These are phyloP conservation scores for Solanum virginianum DNA, from an alignment of 257 asterid species.

Conservation along the genomic window DNA sequence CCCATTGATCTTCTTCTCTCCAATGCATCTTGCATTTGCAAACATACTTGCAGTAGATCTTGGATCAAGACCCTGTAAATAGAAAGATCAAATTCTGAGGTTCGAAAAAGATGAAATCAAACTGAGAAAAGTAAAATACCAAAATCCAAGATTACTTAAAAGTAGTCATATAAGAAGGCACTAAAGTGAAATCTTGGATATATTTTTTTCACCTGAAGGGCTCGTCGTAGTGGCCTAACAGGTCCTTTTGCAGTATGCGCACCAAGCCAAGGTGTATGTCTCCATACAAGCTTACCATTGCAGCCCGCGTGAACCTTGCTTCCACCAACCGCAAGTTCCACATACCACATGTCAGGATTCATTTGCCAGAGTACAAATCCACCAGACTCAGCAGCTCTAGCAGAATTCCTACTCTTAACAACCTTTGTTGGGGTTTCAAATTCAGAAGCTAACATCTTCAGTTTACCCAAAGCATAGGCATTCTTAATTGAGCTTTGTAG, in stretches of 20 bases:
- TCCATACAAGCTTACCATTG: conserved; percentile 89
- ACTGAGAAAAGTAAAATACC: not conserved
- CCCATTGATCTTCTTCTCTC: conserved; percentile 81
- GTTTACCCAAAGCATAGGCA: conserved; percentile 83
- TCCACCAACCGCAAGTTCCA: conserved; percentile 88
- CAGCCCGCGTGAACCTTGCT: conserved; percentile 96
- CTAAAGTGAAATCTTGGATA: not conserved
- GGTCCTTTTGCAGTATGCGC: conserved; percentile 93
- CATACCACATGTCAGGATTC: conserved; percentile 91
- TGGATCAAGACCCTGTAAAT: conserved; percentile 84
- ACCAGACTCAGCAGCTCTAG: conserved; percentile 76
- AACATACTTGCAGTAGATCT: conserved; percentile 80
- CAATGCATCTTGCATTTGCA: conserved; percentile 72
- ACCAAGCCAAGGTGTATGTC: conserved; percentile 98
- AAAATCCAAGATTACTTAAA: not conserved
- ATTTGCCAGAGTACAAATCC: conserved; percentile 93
- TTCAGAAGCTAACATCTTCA: conserved; percentile 85
- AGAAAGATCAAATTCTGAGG: not conserved
- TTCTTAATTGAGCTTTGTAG: conserved; percentile 55
- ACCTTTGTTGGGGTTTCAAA: conserved; percentile 81
- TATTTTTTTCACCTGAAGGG: conserved; percentile 57
- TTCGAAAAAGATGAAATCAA: not conserved
- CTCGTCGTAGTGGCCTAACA: conserved; percentile 78
- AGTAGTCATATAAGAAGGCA: not conserved
- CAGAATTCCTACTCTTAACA: conserved; percentile 58